A percentile compares a stretch with the other conserved stretches of the same genome.
Evolutionary conservation across 1,139 yeast species (phyloP).

Genomic region (Taphrina pruni): DNA sequence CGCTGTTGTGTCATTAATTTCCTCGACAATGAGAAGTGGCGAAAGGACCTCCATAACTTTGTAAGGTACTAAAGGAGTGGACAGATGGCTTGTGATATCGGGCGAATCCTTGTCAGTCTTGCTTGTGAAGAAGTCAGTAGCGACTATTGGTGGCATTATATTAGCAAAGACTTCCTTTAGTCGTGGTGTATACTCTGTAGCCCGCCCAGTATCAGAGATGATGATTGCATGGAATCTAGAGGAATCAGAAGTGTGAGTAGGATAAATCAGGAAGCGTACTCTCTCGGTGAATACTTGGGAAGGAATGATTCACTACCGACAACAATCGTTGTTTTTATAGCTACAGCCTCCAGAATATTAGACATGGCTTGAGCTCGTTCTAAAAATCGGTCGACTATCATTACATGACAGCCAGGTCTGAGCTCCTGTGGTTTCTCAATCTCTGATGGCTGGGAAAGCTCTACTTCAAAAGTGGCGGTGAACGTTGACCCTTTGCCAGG

Average conservation of each 20-base stretch:
- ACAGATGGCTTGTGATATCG: not conserved
- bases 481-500: slow-evolving; percentile 26
- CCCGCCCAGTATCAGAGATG: slow-evolving; percentile 16
- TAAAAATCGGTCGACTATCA: slow-evolving; percentile 2
- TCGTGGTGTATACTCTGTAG: not conserved
- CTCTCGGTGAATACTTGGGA: not conserved
- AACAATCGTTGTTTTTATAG: not conserved
- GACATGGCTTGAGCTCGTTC: slow-evolving; percentile 19
- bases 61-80: not conserved
- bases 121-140: slow-evolving; percentile 10
- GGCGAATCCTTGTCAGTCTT: not conserved
- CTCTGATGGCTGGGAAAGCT: not conserved
- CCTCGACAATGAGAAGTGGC: not conserved
- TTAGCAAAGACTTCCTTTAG: not conserved
- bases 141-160: not conserved
- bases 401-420: not conserved
- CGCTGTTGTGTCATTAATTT: not conserved
- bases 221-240: slow-evolving; percentile 1
- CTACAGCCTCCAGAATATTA: not conserved
- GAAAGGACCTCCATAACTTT: not conserved
- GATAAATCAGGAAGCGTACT: not conserved
- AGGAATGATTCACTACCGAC: not conserved
- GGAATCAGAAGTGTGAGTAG: no score
- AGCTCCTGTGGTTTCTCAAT: no score
- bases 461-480: slow-evolving; percentile 13